Conservation (phyloP, 768 basidiomycete genomes). For the Calocybe gangraenosa region DNA sequence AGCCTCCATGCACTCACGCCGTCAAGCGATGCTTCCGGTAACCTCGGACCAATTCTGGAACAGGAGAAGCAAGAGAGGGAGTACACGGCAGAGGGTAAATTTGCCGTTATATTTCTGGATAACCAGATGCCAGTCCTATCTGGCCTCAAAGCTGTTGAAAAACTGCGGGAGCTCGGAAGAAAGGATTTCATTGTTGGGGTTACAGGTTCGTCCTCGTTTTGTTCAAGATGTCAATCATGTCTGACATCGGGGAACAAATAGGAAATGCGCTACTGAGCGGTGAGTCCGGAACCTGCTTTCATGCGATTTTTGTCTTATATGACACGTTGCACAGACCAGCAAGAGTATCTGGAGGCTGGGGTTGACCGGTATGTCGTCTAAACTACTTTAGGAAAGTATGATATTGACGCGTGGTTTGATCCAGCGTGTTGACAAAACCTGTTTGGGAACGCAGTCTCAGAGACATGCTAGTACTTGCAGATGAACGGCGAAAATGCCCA, state of each 20-base stretch:
- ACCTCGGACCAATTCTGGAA: conserved; percentile 34
- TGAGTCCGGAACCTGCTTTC: conserved; percentile 20
- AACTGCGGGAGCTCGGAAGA: conserved; percentile 60
- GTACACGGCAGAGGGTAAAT: conserved; percentile 31
- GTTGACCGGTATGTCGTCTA: conserved; percentile 57
- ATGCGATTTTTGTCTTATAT: not conserved
- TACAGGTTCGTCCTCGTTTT: conserved; percentile 43
- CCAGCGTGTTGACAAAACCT: conserved; percentile 75
- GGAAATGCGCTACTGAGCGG: conserved; percentile 53
- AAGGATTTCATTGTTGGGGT: conserved; percentile 81
- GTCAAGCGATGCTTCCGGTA: conserved; percentile 32
- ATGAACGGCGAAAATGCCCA: conserved; percentile 38
- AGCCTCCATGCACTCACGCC: conserved; percentile 28
- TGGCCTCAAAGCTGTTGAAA: conserved; percentile 63
- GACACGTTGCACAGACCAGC: conserved; percentile 49
- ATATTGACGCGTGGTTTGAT: conserved; percentile 11
- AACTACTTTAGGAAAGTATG: not conserved
- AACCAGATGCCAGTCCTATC: conserved; percentile 87
- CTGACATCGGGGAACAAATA: conserved; percentile 14
- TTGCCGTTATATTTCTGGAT: conserved; percentile 48
- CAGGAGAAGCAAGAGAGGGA: conserved; percentile 19
- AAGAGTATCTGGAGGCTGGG: conserved; percentile 72
- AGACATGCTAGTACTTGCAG: conserved; percentile 41
- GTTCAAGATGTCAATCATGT: not conserved
- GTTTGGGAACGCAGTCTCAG: conserved; percentile 58